Evolutionary conservation across 805 yeast genomes (phyloP).

Genomic region (Zygotorulaspora sp.): DNA sequence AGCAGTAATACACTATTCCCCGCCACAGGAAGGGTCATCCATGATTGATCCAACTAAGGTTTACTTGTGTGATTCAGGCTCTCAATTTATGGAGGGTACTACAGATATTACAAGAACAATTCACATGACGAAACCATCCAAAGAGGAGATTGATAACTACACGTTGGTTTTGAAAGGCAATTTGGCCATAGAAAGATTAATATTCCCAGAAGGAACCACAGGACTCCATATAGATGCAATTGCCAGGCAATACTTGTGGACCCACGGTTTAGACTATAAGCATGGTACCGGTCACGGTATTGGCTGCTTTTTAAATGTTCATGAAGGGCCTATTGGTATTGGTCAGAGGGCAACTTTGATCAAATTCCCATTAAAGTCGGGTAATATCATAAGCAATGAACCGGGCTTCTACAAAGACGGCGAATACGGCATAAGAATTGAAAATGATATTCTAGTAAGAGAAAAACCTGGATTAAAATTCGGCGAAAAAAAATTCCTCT

Average conservation of each 20-base stretch:
- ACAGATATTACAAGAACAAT: conserved; percentile 92
- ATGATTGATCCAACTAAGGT: conserved; percentile 62
- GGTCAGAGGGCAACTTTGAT: conserved; percentile 48
- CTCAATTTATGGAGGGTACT: conserved; percentile 90
- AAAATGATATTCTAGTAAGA: conserved; percentile 66
- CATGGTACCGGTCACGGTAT: conserved; percentile 99
- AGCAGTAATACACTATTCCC: conserved; percentile 72
- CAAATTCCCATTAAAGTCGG: conserved; percentile 52
- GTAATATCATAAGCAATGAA: conserved; percentile 82
- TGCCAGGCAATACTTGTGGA: conserved; percentile 81
- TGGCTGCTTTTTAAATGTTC: conserved; percentile 88
- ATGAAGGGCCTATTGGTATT: conserved; percentile 89
- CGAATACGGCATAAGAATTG: conserved; percentile 85
- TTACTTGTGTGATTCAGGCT: conserved; percentile 83
- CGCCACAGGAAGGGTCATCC: conserved; percentile 53
- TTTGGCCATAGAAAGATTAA: conserved; percentile 73
- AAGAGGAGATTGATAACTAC: conserved; percentile 60
- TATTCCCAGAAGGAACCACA: conserved; percentile 70
- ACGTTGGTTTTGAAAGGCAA: conserved; percentile 91
- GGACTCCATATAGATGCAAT: conserved; percentile 75
- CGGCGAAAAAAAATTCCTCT: conserved; percentile 54
- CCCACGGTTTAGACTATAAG: conserved; percentile 75
- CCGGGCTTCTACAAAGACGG: conserved; percentile 93
- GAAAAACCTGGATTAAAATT: conserved; percentile 39
- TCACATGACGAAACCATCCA: conserved; percentile 56